Evolutionary conservation across 441 rosid species (phyloP).

Genomic region (Gossypium gossypioides): DNA sequence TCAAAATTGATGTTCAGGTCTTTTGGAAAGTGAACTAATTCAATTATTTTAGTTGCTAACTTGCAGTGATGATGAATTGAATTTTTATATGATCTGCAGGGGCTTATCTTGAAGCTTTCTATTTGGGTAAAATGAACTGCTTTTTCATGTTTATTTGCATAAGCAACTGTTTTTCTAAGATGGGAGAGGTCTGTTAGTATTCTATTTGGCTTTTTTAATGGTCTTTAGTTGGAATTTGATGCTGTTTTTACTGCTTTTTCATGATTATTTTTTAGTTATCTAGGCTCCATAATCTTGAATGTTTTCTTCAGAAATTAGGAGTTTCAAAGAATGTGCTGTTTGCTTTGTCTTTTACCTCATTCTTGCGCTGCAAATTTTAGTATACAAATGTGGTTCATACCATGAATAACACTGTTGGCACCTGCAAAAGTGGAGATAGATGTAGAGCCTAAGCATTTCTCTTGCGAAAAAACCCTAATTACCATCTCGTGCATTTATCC

Average conservation of each 20-base stretch:
- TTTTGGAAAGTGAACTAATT: not conserved
- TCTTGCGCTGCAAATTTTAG: not conserved
- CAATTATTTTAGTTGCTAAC: not conserved
- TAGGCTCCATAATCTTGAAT: not conserved
- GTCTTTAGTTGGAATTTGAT: not conserved
- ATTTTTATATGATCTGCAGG: not conserved
- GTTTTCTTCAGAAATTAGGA: not conserved
- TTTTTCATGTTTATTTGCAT: not conserved
- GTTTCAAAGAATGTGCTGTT: not conserved
- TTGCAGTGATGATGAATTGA: not conserved
- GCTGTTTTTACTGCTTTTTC: not conserved
- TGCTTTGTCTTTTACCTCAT: not conserved
- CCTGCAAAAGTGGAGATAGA: no score
- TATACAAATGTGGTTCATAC: not conserved
- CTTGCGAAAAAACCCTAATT: no score
- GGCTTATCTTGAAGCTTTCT: not conserved
- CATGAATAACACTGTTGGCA: no score
- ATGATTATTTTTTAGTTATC: not conserved
- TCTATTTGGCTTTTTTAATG: not conserved
- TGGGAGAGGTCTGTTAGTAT: not conserved
- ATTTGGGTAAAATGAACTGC: not conserved
- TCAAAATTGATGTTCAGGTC: not conserved
- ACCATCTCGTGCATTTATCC: no score
- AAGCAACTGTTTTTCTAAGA: not conserved
- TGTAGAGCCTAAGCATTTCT: no score